A percentile compares a stretch with the other conserved stretches of the same genome.
phyloP scores from a whole-genome alignment of 1,139 yeast species.

The Magnusiomyces suaveolens region DNA sequence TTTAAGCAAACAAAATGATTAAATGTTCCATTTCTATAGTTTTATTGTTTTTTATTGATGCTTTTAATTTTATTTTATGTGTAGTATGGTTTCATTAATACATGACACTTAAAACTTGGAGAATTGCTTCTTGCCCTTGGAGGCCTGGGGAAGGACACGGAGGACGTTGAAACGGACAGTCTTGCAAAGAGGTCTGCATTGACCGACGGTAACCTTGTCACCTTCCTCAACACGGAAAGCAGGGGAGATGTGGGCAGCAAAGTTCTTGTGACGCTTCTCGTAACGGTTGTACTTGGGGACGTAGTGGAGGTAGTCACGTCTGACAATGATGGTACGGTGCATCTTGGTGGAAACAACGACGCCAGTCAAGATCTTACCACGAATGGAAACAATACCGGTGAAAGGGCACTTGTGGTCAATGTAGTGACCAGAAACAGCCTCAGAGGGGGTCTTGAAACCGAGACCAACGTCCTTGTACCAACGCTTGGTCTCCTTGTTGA shows the following conservation, averaged over 20 bases:
- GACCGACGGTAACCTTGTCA: slow-evolving; percentile 98
- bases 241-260: slow-evolving; percentile 99
- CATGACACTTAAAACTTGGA: slow-evolving; percentile 61
- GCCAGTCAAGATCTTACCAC: slow-evolving; percentile 95
- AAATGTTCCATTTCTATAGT: background rate
- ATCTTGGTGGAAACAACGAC: slow-evolving; percentile 99
- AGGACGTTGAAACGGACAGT: slow-evolving; percentile 99
- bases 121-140: slow-evolving; percentile 71
- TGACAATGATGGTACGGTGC: slow-evolving; percentile 99
- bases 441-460: slow-evolving; percentile 99
- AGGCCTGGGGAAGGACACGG: slow-evolving; percentile 84
- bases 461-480: slow-evolving; percentile 99
- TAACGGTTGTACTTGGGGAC: slow-evolving; percentile 99
- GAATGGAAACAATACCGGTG: slow-evolving; percentile 92
- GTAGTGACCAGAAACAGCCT: slow-evolving; percentile 98
- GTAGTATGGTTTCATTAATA: slow-evolving; percentile 4
- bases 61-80: background rate
- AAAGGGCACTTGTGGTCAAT: slow-evolving; percentile 99
- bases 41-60: background rate
- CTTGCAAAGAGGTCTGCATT: slow-evolving; percentile 99
- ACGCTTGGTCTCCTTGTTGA: slow-evolving; percentile 98
- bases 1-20: background rate
- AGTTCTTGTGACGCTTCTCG: slow-evolving; percentile 99
- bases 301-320: slow-evolving; percentile 99
- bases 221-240: slow-evolving; percentile 99